phyloP scores from a whole-genome alignment of 2,329 filamentous ascomycete genomes.

The Xylariales sp. region DNA sequence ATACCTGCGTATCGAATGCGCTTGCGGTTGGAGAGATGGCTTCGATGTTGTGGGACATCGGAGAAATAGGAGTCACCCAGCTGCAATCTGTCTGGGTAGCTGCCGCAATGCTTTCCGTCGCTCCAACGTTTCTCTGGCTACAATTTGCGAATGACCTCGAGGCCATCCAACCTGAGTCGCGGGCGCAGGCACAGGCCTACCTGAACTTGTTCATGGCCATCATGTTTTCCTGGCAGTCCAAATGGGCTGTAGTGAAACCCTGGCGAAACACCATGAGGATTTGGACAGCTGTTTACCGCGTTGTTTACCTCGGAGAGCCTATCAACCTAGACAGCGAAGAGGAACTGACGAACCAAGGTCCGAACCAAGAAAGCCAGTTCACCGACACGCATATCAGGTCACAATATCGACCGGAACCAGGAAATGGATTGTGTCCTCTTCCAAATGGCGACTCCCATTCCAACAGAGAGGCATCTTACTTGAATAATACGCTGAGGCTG shows the following conservation, averaged over 20 bases:
- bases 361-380: background rate
- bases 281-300: slow-evolving; percentile 6
- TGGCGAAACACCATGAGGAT: slow-evolving; percentile 6
- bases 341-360: background rate
- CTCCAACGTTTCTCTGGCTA: slow-evolving; percentile 6
- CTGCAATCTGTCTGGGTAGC: slow-evolving; percentile 7
- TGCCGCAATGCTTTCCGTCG: slow-evolving; percentile 1
- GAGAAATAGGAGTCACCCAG: background rate
- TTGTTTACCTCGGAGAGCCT: slow-evolving; percentile 7
- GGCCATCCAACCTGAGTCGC: slow-evolving; percentile 3
- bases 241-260: slow-evolving; percentile 5
- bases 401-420: slow-evolving; percentile 4
- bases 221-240: slow-evolving; percentile 1
- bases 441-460: background rate
- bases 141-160: slow-evolving; percentile 7
- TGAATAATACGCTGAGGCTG: slow-evolving; percentile 5
- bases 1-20: slow-evolving; percentile 6
- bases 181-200: slow-evolving; percentile 4
- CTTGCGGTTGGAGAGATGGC: slow-evolving; percentile 3
- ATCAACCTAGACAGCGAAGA: slow-evolving; percentile 5
- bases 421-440: slow-evolving; percentile 5
- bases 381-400: background rate
- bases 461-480: slow-evolving; percentile 2
- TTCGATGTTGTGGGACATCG: background rate
- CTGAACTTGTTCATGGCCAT: slow-evolving; percentile 4